Percentiles rank a stretch among this genome's conserved stretches.
Evolutionary conservation across 805 yeast species (phyloP).

Genomic region (Metschnikowia aberdeeniae): DNA sequence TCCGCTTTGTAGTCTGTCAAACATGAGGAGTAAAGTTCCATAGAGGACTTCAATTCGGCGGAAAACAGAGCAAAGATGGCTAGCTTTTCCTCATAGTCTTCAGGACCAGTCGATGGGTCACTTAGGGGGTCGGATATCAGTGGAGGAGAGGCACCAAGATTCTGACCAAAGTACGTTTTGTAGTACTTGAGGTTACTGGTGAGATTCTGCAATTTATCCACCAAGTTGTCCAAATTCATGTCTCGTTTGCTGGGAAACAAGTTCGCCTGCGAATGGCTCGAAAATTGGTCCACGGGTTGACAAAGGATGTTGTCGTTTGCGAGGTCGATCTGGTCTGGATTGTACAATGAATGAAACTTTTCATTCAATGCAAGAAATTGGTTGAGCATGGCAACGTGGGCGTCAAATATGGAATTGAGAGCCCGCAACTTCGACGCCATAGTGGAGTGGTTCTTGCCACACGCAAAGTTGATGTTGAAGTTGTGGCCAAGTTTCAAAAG

Average conservation of each 20-base stretch:
- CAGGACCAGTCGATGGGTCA: slow-evolving; percentile 16
- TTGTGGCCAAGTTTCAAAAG: slow-evolving; percentile 25
- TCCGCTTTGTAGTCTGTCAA: slow-evolving; percentile 23
- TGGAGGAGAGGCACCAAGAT: not conserved
- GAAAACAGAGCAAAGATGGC: slow-evolving; percentile 34
- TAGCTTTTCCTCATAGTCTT: slow-evolving; percentile 35
- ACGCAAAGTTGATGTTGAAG: slow-evolving; percentile 10
- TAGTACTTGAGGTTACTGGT: slow-evolving; percentile 35
- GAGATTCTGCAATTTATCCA: slow-evolving; percentile 28
- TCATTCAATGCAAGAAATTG: slow-evolving; percentile 25
- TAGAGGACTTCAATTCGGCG: slow-evolving; percentile 27
- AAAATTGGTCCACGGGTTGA: not conserved
- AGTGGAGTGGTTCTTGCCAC: slow-evolving; percentile 4
- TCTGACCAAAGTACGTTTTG: slow-evolving; percentile 24
- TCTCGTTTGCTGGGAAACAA: slow-evolving; percentile 11
- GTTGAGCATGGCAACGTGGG: slow-evolving; percentile 22
- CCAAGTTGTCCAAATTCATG: slow-evolving; percentile 22
- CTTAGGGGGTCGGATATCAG: not conserved
- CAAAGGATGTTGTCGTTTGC: slow-evolving; percentile 16
- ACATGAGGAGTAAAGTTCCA: slow-evolving; percentile 29
- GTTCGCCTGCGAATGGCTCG: not conserved
- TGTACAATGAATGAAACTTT: slow-evolving; percentile 20
- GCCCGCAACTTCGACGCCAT: slow-evolving; percentile 17
- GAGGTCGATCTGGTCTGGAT: slow-evolving; percentile 10
- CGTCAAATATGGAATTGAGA: slow-evolving; percentile 19